Evolutionary conservation across 2,329 filamentous ascomycete species (phyloP).

Genomic region (Claviceps cyperi): DNA sequence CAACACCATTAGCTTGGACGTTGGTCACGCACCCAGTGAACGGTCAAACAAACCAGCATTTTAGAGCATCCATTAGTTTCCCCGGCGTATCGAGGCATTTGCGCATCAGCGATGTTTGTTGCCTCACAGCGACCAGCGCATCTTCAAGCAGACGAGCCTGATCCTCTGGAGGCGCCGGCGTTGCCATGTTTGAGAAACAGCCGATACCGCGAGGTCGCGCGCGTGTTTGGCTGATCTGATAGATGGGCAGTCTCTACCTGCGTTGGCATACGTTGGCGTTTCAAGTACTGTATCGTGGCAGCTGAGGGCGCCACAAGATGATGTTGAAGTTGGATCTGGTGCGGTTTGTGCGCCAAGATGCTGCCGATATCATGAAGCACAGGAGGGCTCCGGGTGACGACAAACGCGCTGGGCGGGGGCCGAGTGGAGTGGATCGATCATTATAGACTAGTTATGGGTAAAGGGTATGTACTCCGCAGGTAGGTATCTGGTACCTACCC

Average conservation of each 20-base stretch:
- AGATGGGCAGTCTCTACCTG: slow-evolving; percentile 11
- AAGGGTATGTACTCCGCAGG: too few relatives aligned
- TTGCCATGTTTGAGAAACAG: slow-evolving; percentile 24
- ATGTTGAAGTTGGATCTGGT: neutral
- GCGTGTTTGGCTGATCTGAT: slow-evolving; percentile 4
- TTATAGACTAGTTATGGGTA: too few relatives aligned
- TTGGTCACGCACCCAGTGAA: neutral
- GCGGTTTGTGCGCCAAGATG: neutral
- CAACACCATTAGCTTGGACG: slow-evolving; percentile 6
- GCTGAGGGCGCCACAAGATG: neutral
- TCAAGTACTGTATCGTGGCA: neutral
- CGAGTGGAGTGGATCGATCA: too few relatives aligned
- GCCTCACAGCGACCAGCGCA: slow-evolving; percentile 87
- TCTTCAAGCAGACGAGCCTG: slow-evolving; percentile 91
- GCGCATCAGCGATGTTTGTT: slow-evolving; percentile 94
- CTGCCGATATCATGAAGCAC: neutral
- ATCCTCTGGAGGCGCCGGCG: slow-evolving; percentile 56
- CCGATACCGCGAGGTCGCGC: slow-evolving; percentile 19
- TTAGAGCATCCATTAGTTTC: slow-evolving; percentile 98
- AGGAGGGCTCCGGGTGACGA: slow-evolving; percentile 1
- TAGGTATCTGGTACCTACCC: too few relatives aligned
- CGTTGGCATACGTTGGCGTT: slow-evolving; percentile 10
- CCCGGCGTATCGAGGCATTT: slow-evolving; percentile 93
- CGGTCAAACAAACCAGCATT: slow-evolving; percentile 70
- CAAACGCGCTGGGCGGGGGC: neutral